A percentile compares a stretch with the other conserved stretches of the same genome.
Conservation (phyloP, 2,329 filamentous ascomycete species). For the Knufia fluminis region DNA sequence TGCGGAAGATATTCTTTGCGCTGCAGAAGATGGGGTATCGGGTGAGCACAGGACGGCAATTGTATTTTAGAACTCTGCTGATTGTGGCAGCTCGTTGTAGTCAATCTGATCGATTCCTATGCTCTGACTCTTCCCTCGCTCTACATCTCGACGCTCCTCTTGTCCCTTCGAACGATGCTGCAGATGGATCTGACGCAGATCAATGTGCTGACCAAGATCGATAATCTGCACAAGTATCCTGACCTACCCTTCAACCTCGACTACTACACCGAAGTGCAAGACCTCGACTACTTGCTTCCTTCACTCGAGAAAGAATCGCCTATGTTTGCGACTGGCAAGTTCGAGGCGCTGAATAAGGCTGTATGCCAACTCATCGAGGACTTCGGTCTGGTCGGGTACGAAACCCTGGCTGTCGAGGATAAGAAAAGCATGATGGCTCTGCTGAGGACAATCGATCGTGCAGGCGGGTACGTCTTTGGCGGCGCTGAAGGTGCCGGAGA, state of each 20-base stretch:
- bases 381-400: slow-evolving; percentile 82
- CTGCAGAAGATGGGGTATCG: slow-evolving; percentile 87
- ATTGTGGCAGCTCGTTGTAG: slow-evolving; percentile 64
- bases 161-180: slow-evolving; percentile 91
- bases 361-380: slow-evolving; percentile 80
- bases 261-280: slow-evolving; percentile 95
- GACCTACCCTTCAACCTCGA: slow-evolving; percentile 90
- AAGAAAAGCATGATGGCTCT: slow-evolving; percentile 95
- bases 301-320: slow-evolving; percentile 71
- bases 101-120: slow-evolving; percentile 91
- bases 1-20: slow-evolving; percentile 84
- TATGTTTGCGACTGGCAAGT: slow-evolving; percentile 61
- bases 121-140: slow-evolving; percentile 86
- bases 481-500: slow-evolving; percentile 87
- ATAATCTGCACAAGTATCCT: slow-evolving; percentile 78
- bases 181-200: slow-evolving; percentile 95
- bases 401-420: slow-evolving; percentile 91
- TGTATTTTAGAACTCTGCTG: slow-evolving; percentile 24
- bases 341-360: slow-evolving; percentile 73
- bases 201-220: slow-evolving; percentile 95
- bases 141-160: slow-evolving; percentile 87
- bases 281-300: slow-evolving; percentile 74
- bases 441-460: slow-evolving; percentile 78
- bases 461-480: slow-evolving; percentile 87
- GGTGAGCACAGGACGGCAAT: slow-evolving; percentile 46